Evolutionary conservation across 2,329 filamentous ascomycete genomes (phyloP).

Genomic region (Alternaria postmessia): DNA sequence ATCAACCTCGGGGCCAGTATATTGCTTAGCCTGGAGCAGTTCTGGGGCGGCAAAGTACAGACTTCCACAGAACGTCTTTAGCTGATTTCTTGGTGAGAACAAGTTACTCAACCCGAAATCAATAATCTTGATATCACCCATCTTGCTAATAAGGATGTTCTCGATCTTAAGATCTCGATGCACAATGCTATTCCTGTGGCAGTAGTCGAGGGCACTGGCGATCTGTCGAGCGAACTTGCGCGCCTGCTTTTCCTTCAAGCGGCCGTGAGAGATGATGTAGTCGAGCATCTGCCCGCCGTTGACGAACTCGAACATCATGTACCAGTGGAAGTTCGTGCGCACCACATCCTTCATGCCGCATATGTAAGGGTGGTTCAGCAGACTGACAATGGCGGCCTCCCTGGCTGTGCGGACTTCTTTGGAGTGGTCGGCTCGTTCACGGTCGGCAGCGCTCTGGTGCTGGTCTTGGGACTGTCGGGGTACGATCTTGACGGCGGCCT

Average conservation of each 20-base stretch:
- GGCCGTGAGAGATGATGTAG: slow-evolving; percentile 98
- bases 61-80: slow-evolving; percentile 98
- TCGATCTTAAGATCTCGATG: slow-evolving; percentile 98
- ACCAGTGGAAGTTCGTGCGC: slow-evolving; percentile 97
- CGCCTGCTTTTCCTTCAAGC: slow-evolving; percentile 97
- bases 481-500: slow-evolving; percentile 98
- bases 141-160: slow-evolving; percentile 99
- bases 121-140: slow-evolving; percentile 98
- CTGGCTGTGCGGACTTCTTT: slow-evolving; percentile 95
- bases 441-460: slow-evolving; percentile 73
- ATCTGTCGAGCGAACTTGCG: slow-evolving; percentile 98
- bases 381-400: slow-evolving; percentile 94
- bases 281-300: slow-evolving; percentile 99
- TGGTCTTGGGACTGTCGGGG: slow-evolving; percentile 90
- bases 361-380: slow-evolving; percentile 93
- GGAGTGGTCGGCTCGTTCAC: slow-evolving; percentile 91
- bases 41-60: slow-evolving; percentile 98
- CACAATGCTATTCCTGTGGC: slow-evolving; percentile 96
- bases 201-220: slow-evolving; percentile 94
- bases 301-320: slow-evolving; percentile 99
- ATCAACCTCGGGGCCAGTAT: slow-evolving; percentile 95
- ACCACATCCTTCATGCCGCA: slow-evolving; percentile 96
- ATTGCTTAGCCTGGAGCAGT: slow-evolving; percentile 89
- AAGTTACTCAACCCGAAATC: slow-evolving; percentile 98
- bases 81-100: slow-evolving; percentile 81